Conservation (phyloP, 208 protist genomes). For the Wallacemonas sp. region DNA sequence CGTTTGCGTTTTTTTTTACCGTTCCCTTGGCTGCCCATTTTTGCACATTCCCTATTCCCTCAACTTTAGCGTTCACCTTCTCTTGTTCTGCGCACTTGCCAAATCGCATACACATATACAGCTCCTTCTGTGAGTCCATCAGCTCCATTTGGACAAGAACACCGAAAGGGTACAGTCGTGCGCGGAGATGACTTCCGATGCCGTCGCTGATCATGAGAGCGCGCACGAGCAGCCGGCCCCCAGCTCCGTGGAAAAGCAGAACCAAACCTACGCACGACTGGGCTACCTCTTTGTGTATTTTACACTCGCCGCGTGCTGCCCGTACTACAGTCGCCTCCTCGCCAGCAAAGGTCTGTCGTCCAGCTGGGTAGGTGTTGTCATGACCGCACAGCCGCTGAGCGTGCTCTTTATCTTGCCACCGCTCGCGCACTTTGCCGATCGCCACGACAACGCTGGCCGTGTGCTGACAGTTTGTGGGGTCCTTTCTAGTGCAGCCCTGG, state of each 20-base stretch:
- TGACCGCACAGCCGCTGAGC: slow-evolving; percentile 22
- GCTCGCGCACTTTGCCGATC: slow-evolving; percentile 24
- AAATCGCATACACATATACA: no score
- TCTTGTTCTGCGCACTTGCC: no score
- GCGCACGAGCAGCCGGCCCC: background rate
- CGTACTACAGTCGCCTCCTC: slow-evolving; percentile 30
- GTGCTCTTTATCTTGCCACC: slow-evolving; percentile 23
- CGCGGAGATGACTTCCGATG: background rate
- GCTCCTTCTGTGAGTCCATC: no score
- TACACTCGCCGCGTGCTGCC: slow-evolving; percentile 19
- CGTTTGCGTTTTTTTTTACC: no score
- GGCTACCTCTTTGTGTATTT: slow-evolving; percentile 17
- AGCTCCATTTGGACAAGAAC: no score
- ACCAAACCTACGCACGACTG: slow-evolving; percentile 12
- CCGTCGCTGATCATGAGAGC: background rate
- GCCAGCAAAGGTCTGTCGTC: slow-evolving; percentile 17
- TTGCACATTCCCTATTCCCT: no score
- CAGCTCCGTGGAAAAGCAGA: background rate
- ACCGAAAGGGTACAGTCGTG: no score
- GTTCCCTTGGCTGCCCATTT: no score
- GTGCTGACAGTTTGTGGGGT: slow-evolving; percentile 9
- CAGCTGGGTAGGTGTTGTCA: slow-evolving; percentile 15
- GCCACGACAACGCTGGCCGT: slow-evolving; percentile 16
- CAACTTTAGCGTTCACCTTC: no score
- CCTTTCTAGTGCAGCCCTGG: slow-evolving; percentile 2